phyloP scores from a whole-genome alignment of 2,329 filamentous ascomycete genomes.

The Phialocephala sp. region DNA sequence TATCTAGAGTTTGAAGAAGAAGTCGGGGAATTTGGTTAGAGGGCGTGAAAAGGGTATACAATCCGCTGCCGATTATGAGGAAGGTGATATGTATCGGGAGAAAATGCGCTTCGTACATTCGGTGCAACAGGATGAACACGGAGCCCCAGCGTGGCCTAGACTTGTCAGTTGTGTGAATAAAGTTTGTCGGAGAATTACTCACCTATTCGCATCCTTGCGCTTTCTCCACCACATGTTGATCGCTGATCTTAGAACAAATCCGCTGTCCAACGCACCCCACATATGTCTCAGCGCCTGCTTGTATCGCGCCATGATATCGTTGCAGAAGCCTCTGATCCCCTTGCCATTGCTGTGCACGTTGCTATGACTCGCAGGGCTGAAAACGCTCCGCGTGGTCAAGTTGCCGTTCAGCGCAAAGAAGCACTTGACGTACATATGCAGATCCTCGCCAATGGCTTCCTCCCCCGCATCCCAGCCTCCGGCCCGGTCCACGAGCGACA shows the following conservation, averaged over 20 bases:
- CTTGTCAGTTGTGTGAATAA: not conserved
- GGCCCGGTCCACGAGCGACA: constrained; percentile 70
- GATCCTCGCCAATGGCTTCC: constrained; percentile 75
- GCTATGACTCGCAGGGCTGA: constrained; percentile 74
- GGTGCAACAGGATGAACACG: constrained; percentile 64
- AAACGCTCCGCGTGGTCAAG: constrained; percentile 65
- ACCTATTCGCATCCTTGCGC: constrained; percentile 44
- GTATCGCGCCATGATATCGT: constrained; percentile 69
- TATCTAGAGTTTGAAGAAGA: constrained; percentile 62
- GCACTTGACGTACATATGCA: constrained; percentile 81
- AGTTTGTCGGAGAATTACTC: constrained; percentile 39
- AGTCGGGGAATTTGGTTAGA: constrained; percentile 56
- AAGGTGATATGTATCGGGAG: constrained; percentile 71
- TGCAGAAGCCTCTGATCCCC: constrained; percentile 54
- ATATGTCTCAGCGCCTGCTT: constrained; percentile 76
- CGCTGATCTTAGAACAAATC: constrained; percentile 64
- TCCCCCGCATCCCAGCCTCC: constrained; percentile 75
- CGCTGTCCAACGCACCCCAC: constrained; percentile 76
- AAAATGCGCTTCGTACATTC: constrained; percentile 78
- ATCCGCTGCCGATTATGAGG: constrained; percentile 64
- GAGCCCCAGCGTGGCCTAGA: constrained; percentile 54
- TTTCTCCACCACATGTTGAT: constrained; percentile 51
- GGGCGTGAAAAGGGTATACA: constrained; percentile 63
- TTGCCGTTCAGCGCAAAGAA: constrained; percentile 77
- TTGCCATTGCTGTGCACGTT: constrained; percentile 69